Evolutionary conservation across 257 asterid genomes (phyloP), one percentile per base, ranked within the genome.

Genomic region (Ocimum tenuiflorum): DNA sequence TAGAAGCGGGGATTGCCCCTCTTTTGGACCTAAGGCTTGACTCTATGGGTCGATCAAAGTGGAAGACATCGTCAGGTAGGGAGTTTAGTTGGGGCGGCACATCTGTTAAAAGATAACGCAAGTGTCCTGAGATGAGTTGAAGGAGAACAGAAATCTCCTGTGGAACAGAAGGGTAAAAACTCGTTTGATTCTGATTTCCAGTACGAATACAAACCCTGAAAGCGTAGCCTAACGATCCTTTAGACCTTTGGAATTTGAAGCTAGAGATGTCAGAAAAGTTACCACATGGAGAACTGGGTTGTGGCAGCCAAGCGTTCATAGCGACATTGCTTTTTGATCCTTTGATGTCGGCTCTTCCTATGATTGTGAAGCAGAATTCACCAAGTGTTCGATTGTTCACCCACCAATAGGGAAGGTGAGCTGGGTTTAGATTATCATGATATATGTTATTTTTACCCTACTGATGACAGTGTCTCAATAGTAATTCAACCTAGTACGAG

Each of bases 81-180:
- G 82, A 79, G 82, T 82, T 81, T 81, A 71, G 86, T 77, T 81
- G 84, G 80, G 86, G 86, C 70, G 80, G 77, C 80, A 79, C 84
- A 81, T 78, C 72, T 81, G 79, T 80, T 76, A 73, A 80, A 75
- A 79, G 79, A 79, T 75, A 79, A 75, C 67, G 76, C 78, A 79
- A 63, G 78, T 75, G 77, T 79, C 79, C 77, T 75, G 75, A 75
- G 76, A 73, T 59, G 73, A 73, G 73, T 73, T 66, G 69, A 73
- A 65, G 64, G 77, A 73, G 77, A 73, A 65, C 73, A 73, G 51
- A 73, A 73, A 73, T 73, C 77, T 65, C 77, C 73, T 73, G 77
- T 66, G 64, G 73, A 73, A 67, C 39, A 73, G 73, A 73, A 73
- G 78, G 73, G 73, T 73, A 73, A 73, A 73, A 67, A 74, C 78